These are phyloP conservation scores for Phytophthora pini DNA, from an alignment of 352 stramenopile species.

Conservation along the genomic window DNA sequence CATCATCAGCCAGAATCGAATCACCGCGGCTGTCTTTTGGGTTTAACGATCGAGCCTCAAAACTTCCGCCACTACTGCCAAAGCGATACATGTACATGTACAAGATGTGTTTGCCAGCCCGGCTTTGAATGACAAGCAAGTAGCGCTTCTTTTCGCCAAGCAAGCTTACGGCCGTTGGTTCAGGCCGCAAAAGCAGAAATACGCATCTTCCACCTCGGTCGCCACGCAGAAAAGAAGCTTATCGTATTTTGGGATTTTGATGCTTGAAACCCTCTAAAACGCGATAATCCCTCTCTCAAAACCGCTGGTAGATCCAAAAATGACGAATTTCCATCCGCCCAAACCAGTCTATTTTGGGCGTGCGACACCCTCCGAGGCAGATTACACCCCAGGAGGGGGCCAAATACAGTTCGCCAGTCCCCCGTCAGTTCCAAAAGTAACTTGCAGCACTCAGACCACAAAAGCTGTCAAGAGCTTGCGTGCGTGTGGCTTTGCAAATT, in stretches of 20 bases:
- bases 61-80: background rate
- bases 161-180: background rate
- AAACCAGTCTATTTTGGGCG: slow-evolving; percentile 13
- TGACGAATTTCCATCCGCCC: background rate
- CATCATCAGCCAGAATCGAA: slow-evolving; percentile 4
- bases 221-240: slow-evolving; percentile 14
- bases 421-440: slow-evolving; percentile 36
- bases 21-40: background rate
- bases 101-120: slow-evolving; percentile 4
- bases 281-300: background rate
- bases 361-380: slow-evolving; percentile 18
- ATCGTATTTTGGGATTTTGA: slow-evolving; percentile 3
- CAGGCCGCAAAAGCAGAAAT: slow-evolving; percentile 24
- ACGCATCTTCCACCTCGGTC: slow-evolving; percentile 11
- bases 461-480: background rate
- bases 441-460: slow-evolving; percentile 13
- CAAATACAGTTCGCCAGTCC: slow-evolving; percentile 23
- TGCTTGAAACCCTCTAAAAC: slow-evolving; percentile 2
- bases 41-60: background rate
- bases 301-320: slow-evolving; percentile 5
- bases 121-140: slow-evolving; percentile 20
- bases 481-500: slow-evolving; percentile 16
- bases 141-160: slow-evolving; percentile 14
- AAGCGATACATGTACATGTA: too few species aligned
- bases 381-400: slow-evolving; percentile 4